phyloP scores from a whole-genome alignment of 495 filamentous ascomycete genomes.

The Margaritispora aquatica region DNA sequence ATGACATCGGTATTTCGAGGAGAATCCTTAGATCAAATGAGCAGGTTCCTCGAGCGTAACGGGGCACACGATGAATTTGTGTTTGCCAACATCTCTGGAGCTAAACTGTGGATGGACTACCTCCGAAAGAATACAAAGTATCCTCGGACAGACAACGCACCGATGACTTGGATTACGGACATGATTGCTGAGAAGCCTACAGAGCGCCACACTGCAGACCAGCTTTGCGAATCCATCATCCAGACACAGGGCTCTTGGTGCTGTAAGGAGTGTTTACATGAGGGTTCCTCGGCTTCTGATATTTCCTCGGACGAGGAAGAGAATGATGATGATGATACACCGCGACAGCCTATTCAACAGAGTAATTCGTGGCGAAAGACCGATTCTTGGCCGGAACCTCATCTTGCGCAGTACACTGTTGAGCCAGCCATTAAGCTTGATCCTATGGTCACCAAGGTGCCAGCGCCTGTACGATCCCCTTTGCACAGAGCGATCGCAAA shows the following conservation, averaged over 20 bases:
- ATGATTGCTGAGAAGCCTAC: background rate
- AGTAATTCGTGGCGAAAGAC: background rate
- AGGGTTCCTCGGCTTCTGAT: background rate
- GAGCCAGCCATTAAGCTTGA: background rate
- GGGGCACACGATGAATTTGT: background rate
- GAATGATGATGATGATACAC: background rate
- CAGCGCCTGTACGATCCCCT: background rate
- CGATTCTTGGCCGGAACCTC: too few species aligned
- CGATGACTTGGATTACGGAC: background rate
- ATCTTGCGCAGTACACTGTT: background rate
- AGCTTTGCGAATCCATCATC: background rate
- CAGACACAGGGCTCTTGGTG: background rate
- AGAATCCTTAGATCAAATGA: background rate
- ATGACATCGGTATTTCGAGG: background rate
- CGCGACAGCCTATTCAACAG: background rate
- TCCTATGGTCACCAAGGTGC: background rate
- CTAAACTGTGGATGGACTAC: background rate
- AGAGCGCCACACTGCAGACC: background rate
- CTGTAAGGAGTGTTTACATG: background rate
- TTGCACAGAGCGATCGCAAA: background rate
- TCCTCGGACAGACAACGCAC: background rate
- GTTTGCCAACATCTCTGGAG: background rate
- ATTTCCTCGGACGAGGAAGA: background rate
- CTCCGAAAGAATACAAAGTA: background rate
- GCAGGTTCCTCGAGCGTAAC: background rate